Evolutionary conservation across 805 yeast genomes (phyloP), one percentile per base, ranked within the genome.

Genomic region (Cyberlindnera lachancei): DNA sequence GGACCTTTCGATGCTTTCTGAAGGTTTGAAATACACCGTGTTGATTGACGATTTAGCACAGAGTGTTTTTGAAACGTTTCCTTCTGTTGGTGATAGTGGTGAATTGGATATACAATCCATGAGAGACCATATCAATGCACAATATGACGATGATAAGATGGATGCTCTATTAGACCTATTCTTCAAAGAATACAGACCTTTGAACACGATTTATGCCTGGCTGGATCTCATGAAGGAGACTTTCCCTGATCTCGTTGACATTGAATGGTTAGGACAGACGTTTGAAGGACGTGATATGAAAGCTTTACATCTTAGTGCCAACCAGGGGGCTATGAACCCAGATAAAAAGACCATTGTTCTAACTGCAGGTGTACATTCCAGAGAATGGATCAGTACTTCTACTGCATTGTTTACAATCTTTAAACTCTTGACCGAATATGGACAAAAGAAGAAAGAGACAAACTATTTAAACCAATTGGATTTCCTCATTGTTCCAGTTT

Each of bases 351-450:
- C 90, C 1, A 68, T 86, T 32, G 79, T 85, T 4, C 66, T 87
- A 7, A 75, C 90, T 2, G 88, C 88, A 23, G 95, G 95, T 3
- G 68, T 81, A 3, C 95, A 87, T 58, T 92, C 95, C 0, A 66
- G 96, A 32, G 96, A 87, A 54, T 87, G 96, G 96, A 68, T 85
- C 18, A 71, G 87, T 23, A 74, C 78, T 3, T 71, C 87, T 3
- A 66, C 90, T 0, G 78, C 75, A 1, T 70, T 84, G 38, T 83
- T 70, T 54, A 55, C 70, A 3, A 46, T 77, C 15, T 63, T 63
- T 48, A 55, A 64, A 52, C 39, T 84, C 37, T 47, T 75, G 29
- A 51, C 60, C 21, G 65, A 62, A 29, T 72, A 67, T 44, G 75
- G 71, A 0, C 54, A 52, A 13, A 52, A 45, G 17, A 52, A 49